Base-by-base conservation (phyloP, 129 eudicot genomes). In the Flaveria bidentis region DNA sequence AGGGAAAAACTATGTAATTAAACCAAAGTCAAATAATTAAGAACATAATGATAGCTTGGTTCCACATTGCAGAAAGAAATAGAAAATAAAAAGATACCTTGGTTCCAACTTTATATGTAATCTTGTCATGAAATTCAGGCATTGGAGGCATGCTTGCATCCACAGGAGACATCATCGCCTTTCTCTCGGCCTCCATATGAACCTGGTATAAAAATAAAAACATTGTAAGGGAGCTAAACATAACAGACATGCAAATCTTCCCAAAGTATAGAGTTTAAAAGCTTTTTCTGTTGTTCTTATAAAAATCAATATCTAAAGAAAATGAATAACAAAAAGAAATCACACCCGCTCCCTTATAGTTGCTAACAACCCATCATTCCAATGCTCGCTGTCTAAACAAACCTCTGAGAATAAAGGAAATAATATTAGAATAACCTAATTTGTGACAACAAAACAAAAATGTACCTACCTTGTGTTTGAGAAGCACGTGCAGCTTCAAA, bases 311-410 rank as follows among this genome's bases (percentile, higher is more conserved):
- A 45, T 28, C 61, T 30, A 75, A 6, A 63, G 7, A 23, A 42
- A 14, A 57, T 55, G 67, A 17, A 6, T 11, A 62, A 52, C 20
- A 51, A 23, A 28, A 63, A 16, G 63, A 77, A 72, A 84, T 30
- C 86, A 55, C 74, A 92, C 98, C 89, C 94, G 87, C 81, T 95
- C 99, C 64, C 99, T 89, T 69, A 95, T 89, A 26, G 99, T 95
- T 36, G 99, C 99, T 68, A 95, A 69, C 68, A 95, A 72, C 17
- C 97, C 99, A 80, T 94, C 99, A 72, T 87, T 95, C 99, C 99
- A 95, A 41, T 95, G 96, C 70, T 87, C 97, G 64, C 86, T 89
- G 74, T 91, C 97, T 26, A 94, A 79, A 74, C 75, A 78, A 75
- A 89, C 84, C 82, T 94, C 98, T 92, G 86, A 78, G 51, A 53